These are phyloP conservation scores for Incumbomyces lentus DNA, from an alignment of 2,329 filamentous ascomycete species.

Conservation along the genomic window DNA sequence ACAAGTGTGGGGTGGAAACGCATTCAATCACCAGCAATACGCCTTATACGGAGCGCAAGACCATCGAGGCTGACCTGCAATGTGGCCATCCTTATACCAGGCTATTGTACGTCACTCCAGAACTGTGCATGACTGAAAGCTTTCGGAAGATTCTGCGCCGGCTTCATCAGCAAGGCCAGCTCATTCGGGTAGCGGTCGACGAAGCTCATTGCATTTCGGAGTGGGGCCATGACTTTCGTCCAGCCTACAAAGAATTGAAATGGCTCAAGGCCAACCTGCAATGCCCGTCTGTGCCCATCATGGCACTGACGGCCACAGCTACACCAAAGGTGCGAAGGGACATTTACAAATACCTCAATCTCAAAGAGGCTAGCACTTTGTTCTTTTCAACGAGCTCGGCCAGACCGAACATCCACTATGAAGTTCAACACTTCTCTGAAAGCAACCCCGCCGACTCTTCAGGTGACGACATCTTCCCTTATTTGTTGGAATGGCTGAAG, in stretches of 20 bases:
- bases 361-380: conserved; percentile 46
- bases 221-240: conserved; percentile 97
- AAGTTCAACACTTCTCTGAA: conserved; percentile 55
- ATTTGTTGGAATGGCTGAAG: conserved; percentile 68
- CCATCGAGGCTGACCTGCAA: conserved; percentile 69
- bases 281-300: conserved; percentile 78
- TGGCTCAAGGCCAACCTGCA: conserved; percentile 64
- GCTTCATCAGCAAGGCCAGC: conserved; percentile 68
- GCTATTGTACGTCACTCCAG: conserved; percentile 86
- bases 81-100: conserved; percentile 76
- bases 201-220: conserved; percentile 96
- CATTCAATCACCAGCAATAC: conserved; percentile 83
- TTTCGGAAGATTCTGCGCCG: conserved; percentile 66
- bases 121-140: conserved; percentile 65
- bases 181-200: conserved; percentile 82
- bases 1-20: conserved; percentile 63
- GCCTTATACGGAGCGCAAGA: conserved; percentile 49
- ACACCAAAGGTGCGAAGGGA: conserved; percentile 72
- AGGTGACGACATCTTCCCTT: conserved; percentile 57
- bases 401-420: conserved; percentile 78
- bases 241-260: conserved; percentile 73
- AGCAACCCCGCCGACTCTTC: conserved; percentile 46
- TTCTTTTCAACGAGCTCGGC: conserved; percentile 76
- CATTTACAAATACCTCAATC: conserved; percentile 62
- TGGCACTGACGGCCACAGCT: conserved; percentile 85